Conservation (phyloP, 1,139 yeast species). For the Meyerozyma elateridarum region DNA sequence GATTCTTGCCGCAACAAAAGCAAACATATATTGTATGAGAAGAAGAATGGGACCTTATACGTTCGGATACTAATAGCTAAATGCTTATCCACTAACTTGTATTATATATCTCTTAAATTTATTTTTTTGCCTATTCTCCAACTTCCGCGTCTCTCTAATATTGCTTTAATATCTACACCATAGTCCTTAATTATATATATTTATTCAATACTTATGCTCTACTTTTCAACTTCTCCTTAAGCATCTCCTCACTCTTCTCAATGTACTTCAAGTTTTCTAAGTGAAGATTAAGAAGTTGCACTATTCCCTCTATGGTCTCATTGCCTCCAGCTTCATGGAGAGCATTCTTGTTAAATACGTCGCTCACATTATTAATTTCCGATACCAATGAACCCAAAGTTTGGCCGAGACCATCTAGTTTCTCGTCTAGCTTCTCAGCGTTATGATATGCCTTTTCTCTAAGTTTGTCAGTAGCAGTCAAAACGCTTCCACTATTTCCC, state of each 20-base stretch:
- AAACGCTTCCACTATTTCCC: conserved; percentile 15
- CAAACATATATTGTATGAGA: too few relatives aligned
- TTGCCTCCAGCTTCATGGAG: conserved; percentile 24
- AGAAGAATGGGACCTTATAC: too few relatives aligned
- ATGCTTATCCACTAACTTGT: too few relatives aligned
- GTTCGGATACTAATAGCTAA: too few relatives aligned
- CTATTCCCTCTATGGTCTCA: conserved; percentile 52
- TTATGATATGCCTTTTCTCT: conserved; percentile 86
- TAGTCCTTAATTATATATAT: conserved; percentile 2
- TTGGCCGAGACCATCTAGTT: conserved; percentile 69
- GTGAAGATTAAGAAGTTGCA: conserved; percentile 81
- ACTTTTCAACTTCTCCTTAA: conserved; percentile 61
- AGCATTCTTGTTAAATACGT: conserved; percentile 63
- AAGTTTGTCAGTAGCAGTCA: conserved; percentile 66
- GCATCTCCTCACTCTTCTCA: conserved; percentile 63
- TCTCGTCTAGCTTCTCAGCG: conserved; percentile 82
- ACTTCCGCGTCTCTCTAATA: not conserved
- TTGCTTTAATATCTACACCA: not conserved
- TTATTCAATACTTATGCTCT: conserved; percentile 12
- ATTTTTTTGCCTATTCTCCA: too few relatives aligned
- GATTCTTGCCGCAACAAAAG: too few relatives aligned
- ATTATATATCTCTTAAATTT: too few relatives aligned
- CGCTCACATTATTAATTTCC: conserved; percentile 85
- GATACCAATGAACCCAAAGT: conserved; percentile 72
- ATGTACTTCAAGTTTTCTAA: conserved; percentile 86